Conservation (phyloP, 768 basidiomycete genomes). For the Mycena vulgaris region DNA sequence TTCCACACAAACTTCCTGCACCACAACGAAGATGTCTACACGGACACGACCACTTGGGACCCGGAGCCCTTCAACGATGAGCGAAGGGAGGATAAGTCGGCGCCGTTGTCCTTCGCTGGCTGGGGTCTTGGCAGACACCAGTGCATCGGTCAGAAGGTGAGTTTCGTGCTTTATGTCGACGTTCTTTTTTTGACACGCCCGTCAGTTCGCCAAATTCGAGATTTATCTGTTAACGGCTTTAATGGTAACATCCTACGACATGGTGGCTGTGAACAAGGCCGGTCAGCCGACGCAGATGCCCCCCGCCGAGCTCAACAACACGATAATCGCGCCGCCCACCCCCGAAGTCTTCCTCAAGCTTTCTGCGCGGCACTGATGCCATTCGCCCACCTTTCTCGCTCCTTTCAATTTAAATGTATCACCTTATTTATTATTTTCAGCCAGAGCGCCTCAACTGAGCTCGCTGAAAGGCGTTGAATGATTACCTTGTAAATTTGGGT, state of each 20-base stretch:
- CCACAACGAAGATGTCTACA: constrained; percentile 20
- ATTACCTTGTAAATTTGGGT: too few species aligned
- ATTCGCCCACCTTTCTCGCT: too few species aligned
- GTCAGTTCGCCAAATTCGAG: constrained; percentile 24
- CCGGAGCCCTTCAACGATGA: constrained; percentile 10
- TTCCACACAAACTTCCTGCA: constrained; percentile 23
- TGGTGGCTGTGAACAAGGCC: constrained; percentile 1
- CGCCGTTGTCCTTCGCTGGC: constrained; percentile 7
- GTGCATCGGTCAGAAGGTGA: constrained; percentile 18
- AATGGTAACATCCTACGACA: constrained; percentile 12
- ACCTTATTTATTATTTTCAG: too few species aligned
- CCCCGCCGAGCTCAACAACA: constrained; percentile 15
- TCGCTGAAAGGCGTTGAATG: too few species aligned
- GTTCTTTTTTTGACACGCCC: background rate
- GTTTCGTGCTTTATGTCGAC: background rate
- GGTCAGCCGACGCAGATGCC: background rate
- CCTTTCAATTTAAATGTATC: too few species aligned
- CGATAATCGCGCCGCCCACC: constrained; percentile 15
- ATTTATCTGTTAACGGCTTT: constrained; percentile 16
- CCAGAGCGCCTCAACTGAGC: too few species aligned
- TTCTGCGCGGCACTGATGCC: constrained; percentile 4
- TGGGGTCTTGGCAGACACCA: constrained; percentile 22
- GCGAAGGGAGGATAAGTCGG: constrained; percentile 10
- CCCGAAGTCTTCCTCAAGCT: constrained; percentile 11
- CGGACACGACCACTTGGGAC: constrained; percentile 4